Conservation (phyloP, 805 yeast species). For the Candida sithepensis region DNA sequence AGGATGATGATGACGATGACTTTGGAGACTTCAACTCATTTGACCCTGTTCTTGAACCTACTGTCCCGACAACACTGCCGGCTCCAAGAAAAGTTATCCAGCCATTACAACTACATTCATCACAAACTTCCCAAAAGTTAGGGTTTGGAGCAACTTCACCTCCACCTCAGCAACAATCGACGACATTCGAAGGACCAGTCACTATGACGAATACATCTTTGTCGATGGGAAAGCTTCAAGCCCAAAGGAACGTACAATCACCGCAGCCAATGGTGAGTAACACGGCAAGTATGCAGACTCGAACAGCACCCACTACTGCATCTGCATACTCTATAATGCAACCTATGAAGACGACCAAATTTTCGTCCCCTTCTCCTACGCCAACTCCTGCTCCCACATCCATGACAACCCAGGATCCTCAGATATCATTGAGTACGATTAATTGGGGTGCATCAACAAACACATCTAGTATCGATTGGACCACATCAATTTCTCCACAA, state of each 20-base stretch:
- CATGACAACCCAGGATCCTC: neutral
- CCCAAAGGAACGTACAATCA: neutral
- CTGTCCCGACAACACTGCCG: neutral
- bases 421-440: neutral
- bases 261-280: neutral
- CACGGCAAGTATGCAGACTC: neutral
- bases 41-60: neutral
- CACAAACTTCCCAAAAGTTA: neutral
- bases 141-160: neutral
- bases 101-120: constrained; percentile 1
- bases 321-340: constrained; percentile 16
- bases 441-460: neutral
- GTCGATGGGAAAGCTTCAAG: neutral
- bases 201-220: neutral
- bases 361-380: constrained; percentile 9
- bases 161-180: neutral
- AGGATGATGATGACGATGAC: constrained; percentile 10
- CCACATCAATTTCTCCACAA: neutral
- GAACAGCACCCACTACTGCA: neutral
- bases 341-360: constrained; percentile 20
- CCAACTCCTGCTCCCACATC: constrained; percentile 4
- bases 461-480: neutral
- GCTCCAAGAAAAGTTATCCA: neutral
- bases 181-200: constrained; percentile 1
- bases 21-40: constrained; percentile 14